A percentile compares a stretch with the other conserved stretches of the same genome.
Conservation (phyloP, 768 basidiomycete genomes). For the Agaricus sinodeliciosus region DNA sequence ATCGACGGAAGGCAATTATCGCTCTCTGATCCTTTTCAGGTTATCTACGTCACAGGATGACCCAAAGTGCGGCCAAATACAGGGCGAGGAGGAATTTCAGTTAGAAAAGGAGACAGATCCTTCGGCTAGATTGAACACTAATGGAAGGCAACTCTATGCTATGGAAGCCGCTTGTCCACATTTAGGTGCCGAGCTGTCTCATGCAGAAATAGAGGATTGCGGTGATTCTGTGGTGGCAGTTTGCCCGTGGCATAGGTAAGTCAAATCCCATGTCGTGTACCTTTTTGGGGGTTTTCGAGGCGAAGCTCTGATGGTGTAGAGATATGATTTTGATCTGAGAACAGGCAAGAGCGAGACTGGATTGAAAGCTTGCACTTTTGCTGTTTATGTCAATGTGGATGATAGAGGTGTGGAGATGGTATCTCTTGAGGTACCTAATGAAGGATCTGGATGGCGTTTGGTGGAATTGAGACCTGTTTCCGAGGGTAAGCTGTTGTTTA, state of each 20-base stretch:
- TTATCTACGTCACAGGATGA: conserved; percentile 30
- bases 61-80: not conserved
- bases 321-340: conserved; percentile 68
- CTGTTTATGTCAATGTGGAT: conserved; percentile 42
- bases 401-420: conserved; percentile 37
- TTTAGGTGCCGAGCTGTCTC: conserved; percentile 72
- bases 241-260: conserved; percentile 71
- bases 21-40: conserved; percentile 60
- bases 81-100: conserved; percentile 2
- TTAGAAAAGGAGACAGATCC: conserved; percentile 11
- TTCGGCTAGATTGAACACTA: conserved; percentile 13
- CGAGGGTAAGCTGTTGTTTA: conserved; percentile 39
- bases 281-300: too few species aligned
- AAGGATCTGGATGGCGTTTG: conserved; percentile 49
- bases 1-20: conserved; percentile 51
- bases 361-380: conserved; percentile 60
- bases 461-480: conserved; percentile 69
- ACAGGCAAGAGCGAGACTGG: conserved; percentile 70
- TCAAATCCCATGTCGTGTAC: not conserved
- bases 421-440: conserved; percentile 54
- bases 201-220: conserved; percentile 73
- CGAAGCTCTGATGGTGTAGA: conserved; percentile 16
- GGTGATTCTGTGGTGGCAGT: conserved; percentile 56
- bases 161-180: conserved; percentile 83
- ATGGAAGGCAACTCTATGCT: conserved; percentile 48